Evolutionary conservation across 768 basidiomycete genomes (phyloP).

Genomic region (Kwoniella pini): DNA sequence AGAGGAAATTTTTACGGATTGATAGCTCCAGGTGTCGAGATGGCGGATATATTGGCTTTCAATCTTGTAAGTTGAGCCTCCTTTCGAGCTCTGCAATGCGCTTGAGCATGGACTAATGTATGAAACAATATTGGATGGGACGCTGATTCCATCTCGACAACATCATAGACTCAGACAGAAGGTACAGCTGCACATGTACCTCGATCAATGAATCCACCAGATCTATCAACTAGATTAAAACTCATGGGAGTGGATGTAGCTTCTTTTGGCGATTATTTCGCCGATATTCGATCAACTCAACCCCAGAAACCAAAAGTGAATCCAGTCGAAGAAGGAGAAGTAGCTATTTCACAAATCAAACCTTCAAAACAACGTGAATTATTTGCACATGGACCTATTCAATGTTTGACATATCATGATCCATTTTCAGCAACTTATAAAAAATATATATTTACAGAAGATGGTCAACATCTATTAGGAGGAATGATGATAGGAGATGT

Average conservation of each 20-base stretch:
- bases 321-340: constrained; percentile 27
- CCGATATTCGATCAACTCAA: constrained; percentile 58
- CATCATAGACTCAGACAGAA: constrained; percentile 57
- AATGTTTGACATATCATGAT: constrained; percentile 69
- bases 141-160: no score
- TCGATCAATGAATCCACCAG: constrained; percentile 64
- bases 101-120: no score
- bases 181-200: constrained; percentile 56
- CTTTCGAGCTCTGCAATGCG: not conserved
- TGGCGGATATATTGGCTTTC: constrained; percentile 74
- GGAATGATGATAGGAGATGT: constrained; percentile 81
- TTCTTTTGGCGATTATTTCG: constrained; percentile 65
- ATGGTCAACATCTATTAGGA: constrained; percentile 71
- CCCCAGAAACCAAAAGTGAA: constrained; percentile 27
- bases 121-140: no score
- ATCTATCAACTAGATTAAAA: constrained; percentile 71
- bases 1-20: constrained; percentile 65
- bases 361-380: constrained; percentile 35
- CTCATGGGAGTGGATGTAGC: constrained; percentile 64
- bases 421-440: constrained; percentile 73
- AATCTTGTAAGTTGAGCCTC: constrained; percentile 59
- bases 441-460: constrained; percentile 71
- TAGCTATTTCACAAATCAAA: constrained; percentile 22
- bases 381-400: constrained; percentile 57
- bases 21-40: constrained; percentile 67